phyloP scores from a whole-genome alignment of 2,329 filamentous ascomycete species.

The Coniosporium tulheliwenetii region DNA sequence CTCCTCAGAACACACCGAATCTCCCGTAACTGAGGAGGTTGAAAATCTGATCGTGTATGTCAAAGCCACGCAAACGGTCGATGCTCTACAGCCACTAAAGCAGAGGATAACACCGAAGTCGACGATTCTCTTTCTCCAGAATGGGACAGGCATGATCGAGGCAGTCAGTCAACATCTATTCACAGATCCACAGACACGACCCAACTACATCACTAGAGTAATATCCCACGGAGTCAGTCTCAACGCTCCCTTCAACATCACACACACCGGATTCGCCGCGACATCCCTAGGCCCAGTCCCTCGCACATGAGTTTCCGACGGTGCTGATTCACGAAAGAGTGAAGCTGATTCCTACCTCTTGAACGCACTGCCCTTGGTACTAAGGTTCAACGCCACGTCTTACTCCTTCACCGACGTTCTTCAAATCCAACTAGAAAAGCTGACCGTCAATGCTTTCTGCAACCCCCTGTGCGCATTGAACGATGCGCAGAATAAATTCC shows the following conservation, averaged over 20 bases:
- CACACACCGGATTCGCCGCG: constrained; percentile 43
- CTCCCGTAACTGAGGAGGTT: too few relatives aligned
- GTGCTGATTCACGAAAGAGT: too few relatives aligned
- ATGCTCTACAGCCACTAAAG: constrained; percentile 49
- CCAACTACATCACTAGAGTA: constrained; percentile 61
- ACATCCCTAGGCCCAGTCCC: constrained; percentile 39
- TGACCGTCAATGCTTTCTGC: constrained; percentile 61
- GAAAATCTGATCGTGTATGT: constrained; percentile 63
- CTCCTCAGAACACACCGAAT: too few relatives aligned
- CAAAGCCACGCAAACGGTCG: constrained; percentile 53
- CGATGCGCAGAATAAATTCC: constrained; percentile 52
- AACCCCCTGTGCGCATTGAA: constrained; percentile 71
- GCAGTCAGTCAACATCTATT: constrained; percentile 59
- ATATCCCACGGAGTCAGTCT: constrained; percentile 41
- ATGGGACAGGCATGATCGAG: constrained; percentile 71
- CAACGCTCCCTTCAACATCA: constrained; percentile 33
- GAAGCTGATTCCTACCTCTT: too few relatives aligned
- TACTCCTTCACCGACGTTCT: constrained; percentile 48
- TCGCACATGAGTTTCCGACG: too few relatives aligned
- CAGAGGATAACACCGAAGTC: constrained; percentile 51
- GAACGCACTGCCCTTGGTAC: constrained; percentile 44
- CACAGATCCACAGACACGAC: constrained; percentile 45
- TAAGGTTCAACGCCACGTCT: constrained; percentile 43
- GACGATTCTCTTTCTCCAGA: constrained; percentile 62
- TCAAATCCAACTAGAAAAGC: constrained; percentile 59